Conservation (phyloP, 139 green algal species). For the Chlamydomonas sp. region DNA sequence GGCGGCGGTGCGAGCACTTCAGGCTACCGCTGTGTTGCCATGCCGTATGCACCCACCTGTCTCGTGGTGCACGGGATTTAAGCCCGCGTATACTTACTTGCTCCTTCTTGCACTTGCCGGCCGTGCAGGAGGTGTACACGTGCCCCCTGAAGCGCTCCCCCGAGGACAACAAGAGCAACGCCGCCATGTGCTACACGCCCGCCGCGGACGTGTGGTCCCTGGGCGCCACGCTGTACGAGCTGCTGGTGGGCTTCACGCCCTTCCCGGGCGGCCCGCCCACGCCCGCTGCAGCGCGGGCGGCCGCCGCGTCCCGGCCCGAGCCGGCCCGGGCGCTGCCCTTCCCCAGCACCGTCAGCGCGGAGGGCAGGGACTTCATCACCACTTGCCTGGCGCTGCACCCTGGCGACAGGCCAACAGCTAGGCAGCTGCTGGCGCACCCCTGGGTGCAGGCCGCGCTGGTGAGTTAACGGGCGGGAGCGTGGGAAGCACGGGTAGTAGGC, state of each 20-base stretch:
- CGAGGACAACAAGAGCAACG: conserved; percentile 58
- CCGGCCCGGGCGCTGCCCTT: conserved; percentile 15
- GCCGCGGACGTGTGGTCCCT: conserved; percentile 56
- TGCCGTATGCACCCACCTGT: neutral
- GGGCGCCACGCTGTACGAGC: conserved; percentile 63
- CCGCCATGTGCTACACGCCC: conserved; percentile 43
- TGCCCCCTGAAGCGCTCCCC: conserved; percentile 58
- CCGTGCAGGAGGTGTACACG: conserved; percentile 23
- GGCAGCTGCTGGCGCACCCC: conserved; percentile 46
- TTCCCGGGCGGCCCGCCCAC: conserved; percentile 1
- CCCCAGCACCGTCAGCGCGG: conserved; percentile 18
- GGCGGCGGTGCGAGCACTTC: no score
- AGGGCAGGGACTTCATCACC: conserved; percentile 28
- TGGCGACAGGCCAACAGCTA: conserved; percentile 32
- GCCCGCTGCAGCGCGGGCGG: neutral
- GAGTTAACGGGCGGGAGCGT: neutral
- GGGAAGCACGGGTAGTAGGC: no score
- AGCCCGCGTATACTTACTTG: neutral
- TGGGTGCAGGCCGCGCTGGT: conserved; percentile 29
- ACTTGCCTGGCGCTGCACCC: conserved; percentile 40
- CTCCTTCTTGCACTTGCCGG: no score
- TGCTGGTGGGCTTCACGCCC: conserved; percentile 47
- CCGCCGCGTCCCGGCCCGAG: neutral
- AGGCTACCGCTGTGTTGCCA: no score
- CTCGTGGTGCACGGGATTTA: no score